Conservation (phyloP, 441 rosid genomes). For the Pelargonium citronellum region DNA sequence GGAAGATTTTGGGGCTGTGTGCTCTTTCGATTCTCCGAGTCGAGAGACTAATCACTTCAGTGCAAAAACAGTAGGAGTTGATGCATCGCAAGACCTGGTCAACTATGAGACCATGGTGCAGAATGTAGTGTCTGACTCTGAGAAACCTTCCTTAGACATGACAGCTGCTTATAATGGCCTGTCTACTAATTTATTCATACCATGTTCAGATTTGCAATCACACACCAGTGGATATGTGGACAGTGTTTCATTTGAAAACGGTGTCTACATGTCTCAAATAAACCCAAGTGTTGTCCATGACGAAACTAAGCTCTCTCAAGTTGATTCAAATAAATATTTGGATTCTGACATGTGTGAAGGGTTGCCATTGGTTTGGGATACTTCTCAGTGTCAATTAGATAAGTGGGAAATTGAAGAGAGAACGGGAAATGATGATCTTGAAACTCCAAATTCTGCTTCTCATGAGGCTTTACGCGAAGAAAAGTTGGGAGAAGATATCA, state of each 20-base stretch:
- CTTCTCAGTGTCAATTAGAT: constrained; percentile 8
- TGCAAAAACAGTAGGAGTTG: background rate
- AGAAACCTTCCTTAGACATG: constrained; percentile 10
- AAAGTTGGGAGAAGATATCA: background rate
- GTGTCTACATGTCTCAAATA: constrained; percentile 7
- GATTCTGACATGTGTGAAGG: constrained; percentile 1
- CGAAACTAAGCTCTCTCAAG: constrained; percentile 12
- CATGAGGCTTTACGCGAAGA: constrained; percentile 8
- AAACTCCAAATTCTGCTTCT: constrained; percentile 15
- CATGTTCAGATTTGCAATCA: constrained; percentile 5
- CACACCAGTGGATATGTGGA: background rate
- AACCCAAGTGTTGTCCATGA: constrained; percentile 12
- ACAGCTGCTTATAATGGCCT: constrained; percentile 11
- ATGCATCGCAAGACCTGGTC: constrained; percentile 4
- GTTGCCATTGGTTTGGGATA: constrained; percentile 2
- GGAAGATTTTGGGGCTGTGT: too few species aligned
- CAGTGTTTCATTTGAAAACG: constrained; percentile 6
- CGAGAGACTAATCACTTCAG: too few species aligned
- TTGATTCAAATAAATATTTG: constrained; percentile 1
- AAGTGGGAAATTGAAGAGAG: constrained; percentile 20
- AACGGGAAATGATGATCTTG: background rate
- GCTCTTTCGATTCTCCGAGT: too few species aligned
- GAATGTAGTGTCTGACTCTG: background rate
- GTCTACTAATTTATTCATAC: constrained; percentile 8
- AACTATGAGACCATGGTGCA: background rate